Conservation (phyloP, 108 stramenopile species). For the Skeletonema grethae region DNA sequence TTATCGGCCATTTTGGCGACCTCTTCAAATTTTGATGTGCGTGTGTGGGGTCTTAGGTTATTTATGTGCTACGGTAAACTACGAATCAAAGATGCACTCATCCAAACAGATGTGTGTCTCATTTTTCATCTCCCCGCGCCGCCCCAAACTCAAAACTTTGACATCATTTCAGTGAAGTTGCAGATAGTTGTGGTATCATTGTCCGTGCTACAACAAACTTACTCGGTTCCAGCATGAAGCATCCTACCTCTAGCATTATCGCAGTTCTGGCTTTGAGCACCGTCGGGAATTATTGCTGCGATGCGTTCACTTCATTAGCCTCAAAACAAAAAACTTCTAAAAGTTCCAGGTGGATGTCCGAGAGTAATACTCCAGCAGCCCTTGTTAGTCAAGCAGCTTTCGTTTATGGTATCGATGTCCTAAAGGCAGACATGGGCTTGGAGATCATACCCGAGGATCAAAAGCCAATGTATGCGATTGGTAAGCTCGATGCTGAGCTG, state of each 20-base stretch:
- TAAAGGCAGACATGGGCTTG: constrained; percentile 43
- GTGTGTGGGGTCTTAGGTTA: too few relatives aligned
- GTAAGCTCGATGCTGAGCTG: constrained; percentile 35
- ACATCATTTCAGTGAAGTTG: too few relatives aligned
- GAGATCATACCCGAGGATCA: constrained; percentile 29
- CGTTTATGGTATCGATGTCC: constrained; percentile 23
- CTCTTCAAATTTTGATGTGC: too few relatives aligned
- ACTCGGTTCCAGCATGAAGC: background rate
- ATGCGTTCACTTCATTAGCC: constrained; percentile 9
- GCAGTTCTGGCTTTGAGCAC: background rate
- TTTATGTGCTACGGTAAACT: too few relatives aligned
- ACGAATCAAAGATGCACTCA: too few relatives aligned
- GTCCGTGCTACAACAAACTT: too few relatives aligned
- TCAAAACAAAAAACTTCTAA: constrained; percentile 4
- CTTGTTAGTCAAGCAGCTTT: constrained; percentile 25
- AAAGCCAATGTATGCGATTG: constrained; percentile 42
- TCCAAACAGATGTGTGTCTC: too few relatives aligned
- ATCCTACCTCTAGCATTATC: background rate
- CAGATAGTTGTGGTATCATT: too few relatives aligned
- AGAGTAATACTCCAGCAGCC: constrained; percentile 7
- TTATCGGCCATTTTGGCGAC: too few relatives aligned
- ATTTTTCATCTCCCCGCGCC: too few relatives aligned
- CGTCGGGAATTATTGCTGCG: constrained; percentile 2
- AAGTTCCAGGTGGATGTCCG: background rate
- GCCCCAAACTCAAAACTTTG: too few relatives aligned